Percentiles rank a stretch among this genome's conserved stretches.
Evolutionary conservation across 2,329 filamentous ascomycete species (phyloP).

Genomic region (Fusarium xylarioides): DNA sequence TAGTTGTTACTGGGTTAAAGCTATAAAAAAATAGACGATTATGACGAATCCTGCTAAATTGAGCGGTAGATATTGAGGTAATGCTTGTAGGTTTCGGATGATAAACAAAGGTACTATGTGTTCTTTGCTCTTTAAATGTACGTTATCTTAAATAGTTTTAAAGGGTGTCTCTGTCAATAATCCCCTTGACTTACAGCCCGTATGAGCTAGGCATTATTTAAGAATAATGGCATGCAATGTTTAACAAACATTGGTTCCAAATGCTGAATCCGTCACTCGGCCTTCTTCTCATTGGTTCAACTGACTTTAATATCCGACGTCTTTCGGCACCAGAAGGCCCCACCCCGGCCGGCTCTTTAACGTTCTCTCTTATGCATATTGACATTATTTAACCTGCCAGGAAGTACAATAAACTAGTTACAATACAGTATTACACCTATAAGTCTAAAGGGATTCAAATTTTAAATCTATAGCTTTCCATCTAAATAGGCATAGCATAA

Average conservation of each 20-base stretch:
- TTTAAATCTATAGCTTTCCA: background rate
- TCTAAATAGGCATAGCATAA: background rate
- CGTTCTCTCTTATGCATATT: background rate
- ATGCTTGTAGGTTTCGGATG: background rate
- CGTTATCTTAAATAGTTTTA: slow-evolving; percentile 1
- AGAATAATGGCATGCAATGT: background rate
- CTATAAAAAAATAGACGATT: background rate
- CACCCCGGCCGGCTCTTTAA: background rate
- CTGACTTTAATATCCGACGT: slow-evolving; percentile 31
- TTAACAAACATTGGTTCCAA: background rate
- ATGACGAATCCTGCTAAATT: background rate
- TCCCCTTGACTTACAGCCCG: background rate
- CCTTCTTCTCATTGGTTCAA: slow-evolving; percentile 33
- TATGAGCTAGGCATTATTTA: slow-evolving; percentile 4
- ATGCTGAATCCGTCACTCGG: slow-evolving; percentile 25
- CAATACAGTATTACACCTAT: background rate
- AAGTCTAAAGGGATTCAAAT: background rate
- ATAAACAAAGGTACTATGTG: background rate
- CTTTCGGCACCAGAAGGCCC: slow-evolving; percentile 21
- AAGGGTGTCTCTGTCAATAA: background rate
- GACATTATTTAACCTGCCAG: background rate
- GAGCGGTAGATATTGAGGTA: background rate
- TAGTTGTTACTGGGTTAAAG: no score
- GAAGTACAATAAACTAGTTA: background rate
- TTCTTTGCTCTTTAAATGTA: background rate